Conservation (phyloP, 163 green algal genomes). For the Scenedesmus sp. region DNA sequence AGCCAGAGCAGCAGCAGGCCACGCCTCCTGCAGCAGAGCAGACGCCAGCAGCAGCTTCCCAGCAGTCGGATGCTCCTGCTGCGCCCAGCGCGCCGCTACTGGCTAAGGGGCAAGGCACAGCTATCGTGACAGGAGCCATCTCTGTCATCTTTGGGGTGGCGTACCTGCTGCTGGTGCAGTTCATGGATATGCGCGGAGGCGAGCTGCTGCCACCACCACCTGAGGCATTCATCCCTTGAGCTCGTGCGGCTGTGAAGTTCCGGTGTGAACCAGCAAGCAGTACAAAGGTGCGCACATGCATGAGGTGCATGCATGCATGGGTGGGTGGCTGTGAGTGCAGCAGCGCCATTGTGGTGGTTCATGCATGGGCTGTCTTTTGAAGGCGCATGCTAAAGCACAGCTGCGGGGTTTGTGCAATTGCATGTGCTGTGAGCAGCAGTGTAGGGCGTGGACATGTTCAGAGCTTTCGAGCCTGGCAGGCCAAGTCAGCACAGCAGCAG, state of each 20-base stretch:
- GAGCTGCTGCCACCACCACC: slow-evolving; percentile 86
- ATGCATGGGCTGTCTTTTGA: neutral
- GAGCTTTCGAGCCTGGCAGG: neutral
- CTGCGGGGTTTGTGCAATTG: no score
- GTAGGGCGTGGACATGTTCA: neutral
- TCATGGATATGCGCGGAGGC: slow-evolving; percentile 83
- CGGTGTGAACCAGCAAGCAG: neutral
- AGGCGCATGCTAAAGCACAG: no score
- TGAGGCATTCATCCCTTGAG: slow-evolving; percentile 81
- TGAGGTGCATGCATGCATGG: neutral
- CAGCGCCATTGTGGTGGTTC: neutral
- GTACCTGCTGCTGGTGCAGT: slow-evolving; percentile 78
- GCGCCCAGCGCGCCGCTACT: slow-evolving; percentile 53
- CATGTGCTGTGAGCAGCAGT: neutral
- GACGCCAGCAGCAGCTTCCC: neutral
- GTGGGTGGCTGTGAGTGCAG: neutral
- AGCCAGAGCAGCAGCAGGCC: neutral
- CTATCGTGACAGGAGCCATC: slow-evolving; percentile 87
- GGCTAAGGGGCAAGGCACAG: slow-evolving; percentile 80
- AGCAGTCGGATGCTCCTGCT: neutral
- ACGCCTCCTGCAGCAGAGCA: neutral
- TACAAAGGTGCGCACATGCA: neutral
- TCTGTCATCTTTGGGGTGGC: slow-evolving; percentile 87
- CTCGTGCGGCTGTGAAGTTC: neutral
- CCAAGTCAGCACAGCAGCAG: neutral